phyloP scores from a whole-genome alignment of 768 basidiomycete genomes.

The Lyophyllum semitale region DNA sequence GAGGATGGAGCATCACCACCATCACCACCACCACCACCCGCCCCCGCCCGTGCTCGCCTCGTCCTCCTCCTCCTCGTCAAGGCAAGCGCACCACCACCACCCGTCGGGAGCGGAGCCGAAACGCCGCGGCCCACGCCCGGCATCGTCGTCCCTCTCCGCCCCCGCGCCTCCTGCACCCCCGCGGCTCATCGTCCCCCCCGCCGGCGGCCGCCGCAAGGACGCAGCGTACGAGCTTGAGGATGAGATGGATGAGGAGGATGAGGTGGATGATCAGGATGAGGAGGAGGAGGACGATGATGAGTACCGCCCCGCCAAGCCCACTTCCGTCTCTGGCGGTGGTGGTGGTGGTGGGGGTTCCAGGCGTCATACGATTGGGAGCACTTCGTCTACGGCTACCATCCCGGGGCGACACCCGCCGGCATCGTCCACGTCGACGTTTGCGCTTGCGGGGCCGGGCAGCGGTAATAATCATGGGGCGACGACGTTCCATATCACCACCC shows the following conservation, averaged over 20 bases:
- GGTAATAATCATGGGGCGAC: too few species aligned
- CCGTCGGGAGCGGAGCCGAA: neutral
- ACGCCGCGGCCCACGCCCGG: neutral
- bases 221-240: neutral
- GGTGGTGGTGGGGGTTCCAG: neutral
- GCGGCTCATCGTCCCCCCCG: neutral
- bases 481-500: slow-evolving; percentile 10
- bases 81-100: neutral
- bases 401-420: too few species aligned
- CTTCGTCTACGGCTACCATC: too few species aligned
- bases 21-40: too few species aligned
- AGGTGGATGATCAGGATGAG: slow-evolving; percentile 6
- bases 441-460: too few species aligned
- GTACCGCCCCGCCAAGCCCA: neutral
- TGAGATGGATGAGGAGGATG: slow-evolving; percentile 4
- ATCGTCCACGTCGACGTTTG: slow-evolving; percentile 9
- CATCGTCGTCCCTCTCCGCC: too few species aligned
- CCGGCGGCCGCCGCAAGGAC: too few species aligned
- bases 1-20: neutral
- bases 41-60: neutral
- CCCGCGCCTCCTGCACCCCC: too few species aligned
- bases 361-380: too few species aligned
- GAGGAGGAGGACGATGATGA: slow-evolving; percentile 3
- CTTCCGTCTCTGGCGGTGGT: neutral
- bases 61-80: neutral